Base-by-base conservation (phyloP, 2,329 filamentous ascomycete genomes). In the Ophiostoma sp. region DNA sequence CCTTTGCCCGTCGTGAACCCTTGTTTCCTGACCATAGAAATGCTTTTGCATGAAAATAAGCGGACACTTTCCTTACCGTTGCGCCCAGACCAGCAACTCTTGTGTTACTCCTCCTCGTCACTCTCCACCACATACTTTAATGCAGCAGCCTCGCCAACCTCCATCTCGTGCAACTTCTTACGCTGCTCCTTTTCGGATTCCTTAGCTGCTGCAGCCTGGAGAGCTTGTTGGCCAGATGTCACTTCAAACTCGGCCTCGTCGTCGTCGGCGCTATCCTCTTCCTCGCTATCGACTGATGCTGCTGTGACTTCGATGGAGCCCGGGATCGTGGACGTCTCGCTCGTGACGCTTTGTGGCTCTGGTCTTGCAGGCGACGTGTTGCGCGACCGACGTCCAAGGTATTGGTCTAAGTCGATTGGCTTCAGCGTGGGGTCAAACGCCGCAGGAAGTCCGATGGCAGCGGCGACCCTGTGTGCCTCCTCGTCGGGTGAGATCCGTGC, bases 381-480 rank as follows among this genome's bases (percentile, higher is more conserved):
- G 17, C 75, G 71, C 2, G 73, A 76, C n/a, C 75, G 74, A 1
- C 75, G 75, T 11, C 74, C 73, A 33, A 76, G 64, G 22, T 70
- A 68, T 33, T 73, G 68, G 25, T 78, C 76, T 2, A 77, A 72
- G 68, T 85, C 83, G 66, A 88, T 82, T 0, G 87, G 87, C 76
- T 90, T 91, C 76, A 91, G 86, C 1, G 88, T 90, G 0, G 89
- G 89, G 75, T 91, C 89, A 75, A 90, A 91, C 31, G 85, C 82
- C 2, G 89, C 89, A 0, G 89, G 89, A 2, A 91, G 81, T 0
- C 89, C 89, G 11, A 91, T 83, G 19, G 89, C 90, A 75, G 87
- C 86, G 61, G 89, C 89, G 7, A 92, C 90, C 72, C 86, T 85
- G 76, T 91, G 89, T 0, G 89, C 89, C 79, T 92, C 90, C 75